A percentile compares a stretch with the other conserved stretches of the same genome.
Conservation (phyloP, 352 stramenopile species). For the Phytophthora pini region DNA sequence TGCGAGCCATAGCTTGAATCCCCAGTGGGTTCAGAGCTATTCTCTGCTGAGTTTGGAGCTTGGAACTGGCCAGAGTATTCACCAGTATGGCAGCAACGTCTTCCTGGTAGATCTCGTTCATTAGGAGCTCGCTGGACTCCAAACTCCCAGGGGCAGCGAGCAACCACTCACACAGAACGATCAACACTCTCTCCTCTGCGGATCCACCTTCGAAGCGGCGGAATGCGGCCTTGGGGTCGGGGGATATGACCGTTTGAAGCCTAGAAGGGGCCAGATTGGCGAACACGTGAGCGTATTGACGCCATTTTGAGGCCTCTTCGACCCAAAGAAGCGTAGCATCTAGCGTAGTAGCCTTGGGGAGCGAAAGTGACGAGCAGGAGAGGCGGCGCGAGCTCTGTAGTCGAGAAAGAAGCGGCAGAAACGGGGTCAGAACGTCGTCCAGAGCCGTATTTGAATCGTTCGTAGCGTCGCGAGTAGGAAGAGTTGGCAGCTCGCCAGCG, state of each 20-base stretch:
- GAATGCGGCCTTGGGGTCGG: constrained; percentile 33
- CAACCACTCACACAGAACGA: constrained; percentile 51
- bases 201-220: constrained; percentile 60
- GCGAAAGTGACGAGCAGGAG: neutral
- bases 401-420: constrained; percentile 58
- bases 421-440: constrained; percentile 39
- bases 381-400: constrained; percentile 43
- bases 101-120: constrained; percentile 63
- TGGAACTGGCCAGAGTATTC: constrained; percentile 41
- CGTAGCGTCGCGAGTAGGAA: constrained; percentile 16
- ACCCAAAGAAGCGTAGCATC: constrained; percentile 42
- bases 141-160: constrained; percentile 18
- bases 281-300: constrained; percentile 50
- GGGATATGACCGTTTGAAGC: constrained; percentile 27
- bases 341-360: constrained; percentile 12
- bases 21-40: constrained; percentile 20
- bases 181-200: constrained; percentile 31
- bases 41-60: constrained; percentile 33
- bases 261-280: constrained; percentile 30
- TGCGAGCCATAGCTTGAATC: constrained; percentile 13
- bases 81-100: constrained; percentile 61
- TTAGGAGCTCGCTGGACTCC: constrained; percentile 54
- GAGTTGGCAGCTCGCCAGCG: constrained; percentile 27
- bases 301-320: constrained; percentile 49
- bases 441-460: constrained; percentile 16